Evolutionary conservation across 176 grass and related monocot genomes (phyloP).

Genomic region (Bothriochloa decipiens): DNA sequence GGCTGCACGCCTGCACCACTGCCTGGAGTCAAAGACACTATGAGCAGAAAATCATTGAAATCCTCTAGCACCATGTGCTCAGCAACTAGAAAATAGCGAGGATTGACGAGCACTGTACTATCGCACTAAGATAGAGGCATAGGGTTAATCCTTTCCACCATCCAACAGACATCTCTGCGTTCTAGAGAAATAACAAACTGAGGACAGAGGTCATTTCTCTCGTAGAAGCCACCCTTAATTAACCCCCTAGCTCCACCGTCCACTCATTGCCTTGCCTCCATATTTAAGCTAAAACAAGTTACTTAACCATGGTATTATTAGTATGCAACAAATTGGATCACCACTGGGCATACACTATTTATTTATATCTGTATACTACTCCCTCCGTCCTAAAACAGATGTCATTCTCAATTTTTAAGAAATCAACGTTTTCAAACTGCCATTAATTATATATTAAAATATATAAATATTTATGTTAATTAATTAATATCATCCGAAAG

Average conservation of each 20-base stretch:
- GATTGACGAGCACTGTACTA: background rate
- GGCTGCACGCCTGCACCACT: background rate
- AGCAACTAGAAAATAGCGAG: background rate
- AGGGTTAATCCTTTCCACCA: background rate
- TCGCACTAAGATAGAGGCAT: background rate
- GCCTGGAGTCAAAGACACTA: slow-evolving; percentile 40
- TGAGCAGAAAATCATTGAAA: slow-evolving; percentile 29
- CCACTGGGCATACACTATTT: background rate
- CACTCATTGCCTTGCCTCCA: background rate
- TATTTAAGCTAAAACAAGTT: background rate
- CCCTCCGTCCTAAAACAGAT: too few species aligned
- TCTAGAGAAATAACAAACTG: slow-evolving; percentile 30
- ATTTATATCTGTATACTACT: too few species aligned
- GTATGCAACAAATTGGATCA: background rate
- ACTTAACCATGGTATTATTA: background rate
- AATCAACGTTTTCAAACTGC: too few species aligned
- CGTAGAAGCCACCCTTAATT: slow-evolving; percentile 31
- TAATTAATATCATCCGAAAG: too few species aligned
- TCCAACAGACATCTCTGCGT: slow-evolving; percentile 45
- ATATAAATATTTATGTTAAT: too few species aligned
- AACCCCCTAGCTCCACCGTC: slow-evolving; percentile 17
- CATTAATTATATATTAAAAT: too few species aligned
- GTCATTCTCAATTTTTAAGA: too few species aligned
- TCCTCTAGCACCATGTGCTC: slow-evolving; percentile 32
- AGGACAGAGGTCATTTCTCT: background rate